Conservation (phyloP, 768 basidiomycete species). For the Boletus rubroflammeus region DNA sequence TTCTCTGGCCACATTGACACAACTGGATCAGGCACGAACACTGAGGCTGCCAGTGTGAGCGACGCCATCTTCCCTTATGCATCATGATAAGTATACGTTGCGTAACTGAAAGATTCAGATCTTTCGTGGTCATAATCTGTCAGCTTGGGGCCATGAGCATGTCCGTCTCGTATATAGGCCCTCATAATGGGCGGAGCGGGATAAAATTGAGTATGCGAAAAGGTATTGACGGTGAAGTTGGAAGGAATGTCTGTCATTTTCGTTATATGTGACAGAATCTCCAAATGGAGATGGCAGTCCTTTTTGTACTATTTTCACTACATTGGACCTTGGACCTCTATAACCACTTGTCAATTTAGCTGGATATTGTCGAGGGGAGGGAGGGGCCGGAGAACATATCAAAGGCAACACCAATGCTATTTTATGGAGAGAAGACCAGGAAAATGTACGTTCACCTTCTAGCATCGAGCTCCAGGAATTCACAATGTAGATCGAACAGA, state of each 20-base stretch:
- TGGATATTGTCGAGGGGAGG: conserved; percentile 64
- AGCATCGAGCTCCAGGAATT: neutral
- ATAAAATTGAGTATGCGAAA: too few relatives aligned
- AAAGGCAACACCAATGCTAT: conserved; percentile 63
- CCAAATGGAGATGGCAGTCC: too few relatives aligned
- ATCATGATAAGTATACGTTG: neutral
- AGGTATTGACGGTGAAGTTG: too few relatives aligned
- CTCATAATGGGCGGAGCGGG: too few relatives aligned
- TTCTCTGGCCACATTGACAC: neutral
- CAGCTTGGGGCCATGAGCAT: neutral
- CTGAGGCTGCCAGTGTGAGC: neutral
- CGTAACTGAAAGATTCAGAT: neutral
- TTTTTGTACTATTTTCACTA: neutral
- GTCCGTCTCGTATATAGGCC: too few relatives aligned
- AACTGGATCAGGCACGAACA: neutral
- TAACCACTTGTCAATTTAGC: too few relatives aligned
- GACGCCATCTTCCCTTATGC: neutral
- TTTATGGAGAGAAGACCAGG: conserved; percentile 71
- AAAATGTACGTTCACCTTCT: conserved; percentile 46
- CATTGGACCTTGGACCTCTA: too few relatives aligned
- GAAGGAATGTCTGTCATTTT: too few relatives aligned
- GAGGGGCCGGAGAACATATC: conserved; percentile 76
- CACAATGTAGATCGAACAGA: conserved; percentile 31
- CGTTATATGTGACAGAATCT: too few relatives aligned
- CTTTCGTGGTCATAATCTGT: neutral